Conservation (phyloP, 2,329 filamentous ascomycete genomes). For the Penicillium sp. region DNA sequence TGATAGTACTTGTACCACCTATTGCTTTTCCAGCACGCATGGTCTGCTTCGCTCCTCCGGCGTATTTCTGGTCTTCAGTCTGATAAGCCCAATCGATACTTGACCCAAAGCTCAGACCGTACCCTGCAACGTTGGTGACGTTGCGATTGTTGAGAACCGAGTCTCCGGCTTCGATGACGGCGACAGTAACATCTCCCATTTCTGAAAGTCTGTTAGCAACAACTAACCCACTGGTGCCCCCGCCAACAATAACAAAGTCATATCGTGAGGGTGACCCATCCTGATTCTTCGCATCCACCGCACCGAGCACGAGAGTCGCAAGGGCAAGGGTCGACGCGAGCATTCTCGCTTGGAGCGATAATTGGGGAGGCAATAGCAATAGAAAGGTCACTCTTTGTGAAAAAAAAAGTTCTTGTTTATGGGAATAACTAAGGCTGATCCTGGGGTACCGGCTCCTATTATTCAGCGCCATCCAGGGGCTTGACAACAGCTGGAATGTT, state of each 20-base stretch:
- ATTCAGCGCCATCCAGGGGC: not conserved
- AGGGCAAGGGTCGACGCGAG: constrained; percentile 1
- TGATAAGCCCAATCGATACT: constrained; percentile 45
- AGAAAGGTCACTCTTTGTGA: not conserved
- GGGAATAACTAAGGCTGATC: not conserved
- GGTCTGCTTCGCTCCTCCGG: constrained; percentile 29
- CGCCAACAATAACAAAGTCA: constrained; percentile 38
- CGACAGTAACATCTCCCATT: constrained; percentile 26
- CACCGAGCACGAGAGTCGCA: constrained; percentile 7
- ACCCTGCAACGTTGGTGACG: constrained; percentile 27
- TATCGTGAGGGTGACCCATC: constrained; percentile 15
- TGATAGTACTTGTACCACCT: constrained; percentile 47
- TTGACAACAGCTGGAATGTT: not conserved
- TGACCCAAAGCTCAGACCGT: constrained; percentile 32
- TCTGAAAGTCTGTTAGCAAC: constrained; percentile 39
- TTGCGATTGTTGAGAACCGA: constrained; percentile 30
- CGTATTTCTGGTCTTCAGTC: constrained; percentile 44
- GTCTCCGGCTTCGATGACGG: constrained; percentile 34
- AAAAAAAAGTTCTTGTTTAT: not conserved
- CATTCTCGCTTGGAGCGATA: constrained; percentile 5
- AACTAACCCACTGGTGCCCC: constrained; percentile 36
- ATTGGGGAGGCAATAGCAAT: not conserved
- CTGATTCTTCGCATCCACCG: constrained; percentile 10
- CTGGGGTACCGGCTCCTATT: not conserved
- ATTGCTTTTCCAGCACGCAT: constrained; percentile 46